These are phyloP conservation scores for Moesziomyces antarcticus DNA, from an alignment of 1,284 basidiomycete genomes.

Conservation along the genomic window DNA sequence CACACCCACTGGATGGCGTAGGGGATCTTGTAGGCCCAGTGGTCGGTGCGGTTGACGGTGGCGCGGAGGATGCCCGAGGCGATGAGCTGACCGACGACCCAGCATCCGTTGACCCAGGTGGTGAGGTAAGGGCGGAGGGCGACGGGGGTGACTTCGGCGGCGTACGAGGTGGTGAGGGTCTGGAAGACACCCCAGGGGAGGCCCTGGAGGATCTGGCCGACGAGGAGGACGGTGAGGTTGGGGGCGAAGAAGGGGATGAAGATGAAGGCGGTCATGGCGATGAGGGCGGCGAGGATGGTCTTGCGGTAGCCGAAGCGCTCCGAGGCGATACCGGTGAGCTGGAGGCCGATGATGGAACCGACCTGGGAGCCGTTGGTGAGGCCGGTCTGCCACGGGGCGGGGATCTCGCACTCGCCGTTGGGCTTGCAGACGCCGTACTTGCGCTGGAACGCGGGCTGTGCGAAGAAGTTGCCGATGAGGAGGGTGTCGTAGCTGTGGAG, in stretches of 20 bases:
- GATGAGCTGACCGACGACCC: slow-evolving; percentile 69
- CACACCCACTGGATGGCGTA: slow-evolving; percentile 70
- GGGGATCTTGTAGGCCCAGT: slow-evolving; percentile 69
- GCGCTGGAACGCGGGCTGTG: slow-evolving; percentile 66
- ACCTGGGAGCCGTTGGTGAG: slow-evolving; percentile 41
- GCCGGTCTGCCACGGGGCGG: slow-evolving; percentile 71
- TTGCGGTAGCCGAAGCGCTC: slow-evolving; percentile 69
- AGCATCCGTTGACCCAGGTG: slow-evolving; percentile 71
- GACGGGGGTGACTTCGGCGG: slow-evolving; percentile 71
- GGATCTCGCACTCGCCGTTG: slow-evolving; percentile 68
- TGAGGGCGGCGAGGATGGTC: slow-evolving; percentile 63
- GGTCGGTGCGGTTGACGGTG: slow-evolving; percentile 54
- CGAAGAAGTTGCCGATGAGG: slow-evolving; percentile 66
- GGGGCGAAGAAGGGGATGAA: slow-evolving; percentile 69
- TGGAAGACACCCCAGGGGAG: slow-evolving; percentile 70
- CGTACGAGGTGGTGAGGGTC: slow-evolving; percentile 71
- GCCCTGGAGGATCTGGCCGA: slow-evolving; percentile 69
- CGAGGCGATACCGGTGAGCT: slow-evolving; percentile 67
- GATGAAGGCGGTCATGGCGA: slow-evolving; percentile 67
- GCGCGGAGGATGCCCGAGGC: slow-evolving; percentile 70
- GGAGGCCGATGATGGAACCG: slow-evolving; percentile 69
- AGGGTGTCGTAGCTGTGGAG: slow-evolving; percentile 59
- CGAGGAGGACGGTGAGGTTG: slow-evolving; percentile 67
- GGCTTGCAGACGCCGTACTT: slow-evolving; percentile 62
- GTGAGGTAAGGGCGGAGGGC: slow-evolving; percentile 70